A percentile compares a stretch with the other conserved stretches of the same genome.
These are phyloP conservation scores for Clavariopsis aquatica DNA, from an alignment of 495 filamentous ascomycete genomes.

Conservation along the genomic window DNA sequence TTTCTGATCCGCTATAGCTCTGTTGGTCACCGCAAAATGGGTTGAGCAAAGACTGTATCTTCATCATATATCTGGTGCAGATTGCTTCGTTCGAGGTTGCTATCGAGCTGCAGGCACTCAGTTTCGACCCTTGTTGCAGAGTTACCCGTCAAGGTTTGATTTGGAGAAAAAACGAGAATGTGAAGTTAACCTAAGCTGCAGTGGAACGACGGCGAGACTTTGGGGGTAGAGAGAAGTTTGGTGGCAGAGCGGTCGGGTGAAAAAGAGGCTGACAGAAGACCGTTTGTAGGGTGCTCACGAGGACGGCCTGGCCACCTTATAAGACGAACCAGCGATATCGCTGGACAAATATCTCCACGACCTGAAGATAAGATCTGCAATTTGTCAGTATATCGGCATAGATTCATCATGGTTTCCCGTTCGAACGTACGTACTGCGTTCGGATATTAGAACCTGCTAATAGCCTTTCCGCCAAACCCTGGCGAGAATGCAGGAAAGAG, in stretches of 20 bases:
- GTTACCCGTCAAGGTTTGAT: constrained; percentile 25
- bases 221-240: constrained; percentile 26
- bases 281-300: constrained; percentile 38
- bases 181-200: constrained; percentile 30
- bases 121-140: constrained; percentile 27
- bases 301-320: constrained; percentile 31
- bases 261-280: constrained; percentile 21
- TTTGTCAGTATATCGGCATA: not conserved
- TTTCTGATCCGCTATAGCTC: constrained; percentile 13
- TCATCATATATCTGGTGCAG: constrained; percentile 21
- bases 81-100: constrained; percentile 10
- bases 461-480: not conserved
- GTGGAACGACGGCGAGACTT: constrained; percentile 30
- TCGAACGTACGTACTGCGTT: constrained; percentile 25
- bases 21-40: constrained; percentile 25
- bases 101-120: constrained; percentile 25
- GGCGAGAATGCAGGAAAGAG: not conserved
- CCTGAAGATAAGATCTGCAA: constrained; percentile 5
- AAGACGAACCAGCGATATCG: constrained; percentile 32
- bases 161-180: constrained; percentile 26
- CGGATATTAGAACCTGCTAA: not conserved
- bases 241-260: constrained; percentile 19
- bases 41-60: constrained; percentile 39
- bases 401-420: not conserved
- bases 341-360: not conserved